A percentile compares a stretch with the other conserved stretches of the same genome.
These are phyloP conservation scores for Coriolopsis trogii DNA, from an alignment of 1,284 basidiomycete species.

Conservation along the genomic window DNA sequence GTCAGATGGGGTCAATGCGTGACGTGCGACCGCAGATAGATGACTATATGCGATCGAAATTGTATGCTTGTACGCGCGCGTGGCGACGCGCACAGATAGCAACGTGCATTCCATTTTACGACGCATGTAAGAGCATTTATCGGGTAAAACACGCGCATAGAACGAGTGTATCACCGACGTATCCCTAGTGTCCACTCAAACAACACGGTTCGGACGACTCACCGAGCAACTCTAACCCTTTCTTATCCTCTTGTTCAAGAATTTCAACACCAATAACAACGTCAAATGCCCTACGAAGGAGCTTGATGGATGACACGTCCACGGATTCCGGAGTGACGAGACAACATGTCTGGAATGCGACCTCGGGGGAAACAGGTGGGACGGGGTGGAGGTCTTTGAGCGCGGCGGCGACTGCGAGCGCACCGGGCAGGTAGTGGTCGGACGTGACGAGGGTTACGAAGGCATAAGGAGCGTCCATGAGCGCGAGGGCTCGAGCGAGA, in stretches of 20 bases:
- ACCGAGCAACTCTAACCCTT: conserved; percentile 84
- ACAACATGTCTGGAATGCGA: conserved; percentile 85
- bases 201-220: conserved; percentile 34
- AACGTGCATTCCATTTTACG: too few relatives aligned
- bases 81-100: too few relatives aligned
- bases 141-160: neutral
- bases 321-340: conserved; percentile 93
- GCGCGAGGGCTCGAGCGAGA: conserved; percentile 29
- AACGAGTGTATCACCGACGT: neutral
- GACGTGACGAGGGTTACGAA: conserved; percentile 92
- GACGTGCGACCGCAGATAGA: neutral
- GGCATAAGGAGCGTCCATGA: conserved; percentile 71
- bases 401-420: conserved; percentile 83
- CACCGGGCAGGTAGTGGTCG: conserved; percentile 90
- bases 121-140: too few relatives aligned
- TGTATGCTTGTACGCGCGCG: too few relatives aligned
- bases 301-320: conserved; percentile 83
- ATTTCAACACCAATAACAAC: conserved; percentile 90
- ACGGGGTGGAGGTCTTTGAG: conserved; percentile 82
- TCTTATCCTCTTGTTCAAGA: conserved; percentile 65
- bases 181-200: neutral
- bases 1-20: conserved; percentile 1
- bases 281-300: conserved; percentile 81
- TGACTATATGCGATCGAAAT: conserved; percentile 16
- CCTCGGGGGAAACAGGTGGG: conserved; percentile 50